phyloP scores from a whole-genome alignment of 192 early-diverging fungal genomes.

The Dissophora ornata region DNA sequence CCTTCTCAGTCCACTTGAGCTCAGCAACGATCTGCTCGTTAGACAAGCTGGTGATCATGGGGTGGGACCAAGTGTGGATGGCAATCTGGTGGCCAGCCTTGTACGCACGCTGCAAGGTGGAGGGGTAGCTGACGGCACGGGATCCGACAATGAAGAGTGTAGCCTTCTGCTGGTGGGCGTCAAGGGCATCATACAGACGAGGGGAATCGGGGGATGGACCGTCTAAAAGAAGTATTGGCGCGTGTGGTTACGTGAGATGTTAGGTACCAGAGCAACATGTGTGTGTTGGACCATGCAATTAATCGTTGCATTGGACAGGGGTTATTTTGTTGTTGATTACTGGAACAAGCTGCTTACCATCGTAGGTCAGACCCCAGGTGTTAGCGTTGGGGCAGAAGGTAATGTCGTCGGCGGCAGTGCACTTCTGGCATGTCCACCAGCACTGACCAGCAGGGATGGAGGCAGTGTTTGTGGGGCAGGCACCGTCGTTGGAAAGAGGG shows the following conservation, averaged over 20 bases:
- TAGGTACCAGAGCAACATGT: no score
- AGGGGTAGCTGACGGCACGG: constrained; percentile 54
- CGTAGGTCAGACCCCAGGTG: constrained; percentile 64
- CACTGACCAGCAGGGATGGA: constrained; percentile 50
- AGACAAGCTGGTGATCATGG: constrained; percentile 58
- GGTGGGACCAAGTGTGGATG: constrained; percentile 68
- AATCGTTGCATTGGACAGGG: no score
- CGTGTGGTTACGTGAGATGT: no score
- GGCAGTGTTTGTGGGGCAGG: constrained; percentile 3
- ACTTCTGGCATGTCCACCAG: constrained; percentile 61
- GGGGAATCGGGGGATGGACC: constrained; percentile 62
- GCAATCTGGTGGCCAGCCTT: constrained; percentile 64
- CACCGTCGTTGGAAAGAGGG: constrained; percentile 52
- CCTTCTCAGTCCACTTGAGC: constrained; percentile 73
- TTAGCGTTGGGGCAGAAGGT: constrained; percentile 55
- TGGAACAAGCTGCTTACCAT: constrained; percentile 29
- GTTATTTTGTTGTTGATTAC: not conserved
- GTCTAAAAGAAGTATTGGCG: no score
- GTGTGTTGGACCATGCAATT: no score
- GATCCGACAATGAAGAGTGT: constrained; percentile 66
- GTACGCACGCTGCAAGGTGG: constrained; percentile 41
- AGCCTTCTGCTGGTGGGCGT: constrained; percentile 56
- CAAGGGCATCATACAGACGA: constrained; percentile 57
- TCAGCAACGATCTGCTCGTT: constrained; percentile 68
- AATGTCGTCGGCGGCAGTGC: constrained; percentile 32